These are phyloP conservation scores for Gossypium stocksii DNA, from an alignment of 345 rosid genomes.

Conservation along the genomic window DNA sequence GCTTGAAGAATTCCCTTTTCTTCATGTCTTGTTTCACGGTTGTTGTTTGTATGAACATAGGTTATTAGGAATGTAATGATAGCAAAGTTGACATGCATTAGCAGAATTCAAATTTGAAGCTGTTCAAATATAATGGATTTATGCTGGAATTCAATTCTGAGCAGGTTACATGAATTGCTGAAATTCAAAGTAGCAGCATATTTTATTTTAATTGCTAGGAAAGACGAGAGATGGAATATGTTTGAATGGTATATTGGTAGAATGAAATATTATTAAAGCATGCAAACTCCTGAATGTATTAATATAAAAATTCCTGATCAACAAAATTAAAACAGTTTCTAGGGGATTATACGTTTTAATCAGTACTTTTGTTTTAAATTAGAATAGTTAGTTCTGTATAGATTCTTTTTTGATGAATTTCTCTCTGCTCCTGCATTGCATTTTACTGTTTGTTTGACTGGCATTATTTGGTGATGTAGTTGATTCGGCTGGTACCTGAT, in stretches of 20 bases:
- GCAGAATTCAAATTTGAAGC: background rate
- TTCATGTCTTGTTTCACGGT: background rate
- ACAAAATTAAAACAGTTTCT: background rate
- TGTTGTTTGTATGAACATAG: background rate
- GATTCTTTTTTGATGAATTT: constrained; percentile 8
- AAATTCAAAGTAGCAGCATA: too few species aligned
- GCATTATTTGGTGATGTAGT: constrained; percentile 41
- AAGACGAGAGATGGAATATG: background rate
- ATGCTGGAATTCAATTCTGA: background rate
- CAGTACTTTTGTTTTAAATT: constrained; percentile 2
- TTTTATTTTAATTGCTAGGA: background rate
- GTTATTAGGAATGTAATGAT: background rate
- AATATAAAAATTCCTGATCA: background rate
- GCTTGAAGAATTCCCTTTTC: background rate
- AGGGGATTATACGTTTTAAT: background rate
- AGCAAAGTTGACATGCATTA: background rate
- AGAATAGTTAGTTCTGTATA: background rate
- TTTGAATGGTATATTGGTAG: background rate
- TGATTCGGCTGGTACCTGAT: constrained; percentile 63
- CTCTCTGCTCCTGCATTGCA: background rate
- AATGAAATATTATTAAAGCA: background rate
- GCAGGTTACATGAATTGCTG: background rate
- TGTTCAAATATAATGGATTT: background rate
- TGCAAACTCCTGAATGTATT: background rate
- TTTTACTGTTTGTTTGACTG: constrained; percentile 15